Percentiles rank a stretch among this genome's conserved stretches.
Conservation (phyloP, 208 protist species). For the Dictyostelium gargantuum region DNA sequence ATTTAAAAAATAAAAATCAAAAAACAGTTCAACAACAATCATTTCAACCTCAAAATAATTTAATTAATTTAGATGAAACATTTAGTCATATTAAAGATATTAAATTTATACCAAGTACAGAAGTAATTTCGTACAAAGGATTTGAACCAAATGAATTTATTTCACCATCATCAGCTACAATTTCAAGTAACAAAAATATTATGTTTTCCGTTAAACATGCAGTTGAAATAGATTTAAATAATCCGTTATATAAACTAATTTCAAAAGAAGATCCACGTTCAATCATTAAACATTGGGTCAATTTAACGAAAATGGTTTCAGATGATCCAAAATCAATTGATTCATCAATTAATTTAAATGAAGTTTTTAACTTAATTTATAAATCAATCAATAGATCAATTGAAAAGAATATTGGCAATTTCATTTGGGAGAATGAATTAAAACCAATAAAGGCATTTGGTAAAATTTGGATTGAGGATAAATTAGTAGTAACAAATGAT, state of each 20-base stretch:
- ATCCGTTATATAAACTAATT: not conserved
- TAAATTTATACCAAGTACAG: not conserved
- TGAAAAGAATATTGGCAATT: not conserved
- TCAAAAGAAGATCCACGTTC: not conserved
- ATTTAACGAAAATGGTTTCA: not conserved
- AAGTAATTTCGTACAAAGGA: not conserved
- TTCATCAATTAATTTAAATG: too few relatives aligned
- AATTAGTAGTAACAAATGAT: too few relatives aligned
- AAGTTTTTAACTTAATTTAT: not conserved
- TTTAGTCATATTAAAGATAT: not conserved
- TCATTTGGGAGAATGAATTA: too few relatives aligned
- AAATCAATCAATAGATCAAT: not conserved
- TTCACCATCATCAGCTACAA: not conserved
- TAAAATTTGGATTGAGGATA: too few relatives aligned
- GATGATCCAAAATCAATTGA: not conserved
- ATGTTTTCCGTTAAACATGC: not conserved
- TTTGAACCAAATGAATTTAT: not conserved
- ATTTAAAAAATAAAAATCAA: too few relatives aligned
- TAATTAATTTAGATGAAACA: too few relatives aligned
- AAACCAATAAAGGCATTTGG: too few relatives aligned
- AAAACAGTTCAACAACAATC: too few relatives aligned
- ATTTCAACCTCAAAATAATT: too few relatives aligned
- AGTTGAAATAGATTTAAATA: not conserved
- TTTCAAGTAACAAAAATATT: not conserved
- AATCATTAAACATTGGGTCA: not conserved